A percentile compares a stretch with the other conserved stretches of the same genome.
These are phyloP conservation scores for Suzukiozyma palmioleophila DNA, from an alignment of 1,139 yeast genomes.

Conservation along the genomic window DNA sequence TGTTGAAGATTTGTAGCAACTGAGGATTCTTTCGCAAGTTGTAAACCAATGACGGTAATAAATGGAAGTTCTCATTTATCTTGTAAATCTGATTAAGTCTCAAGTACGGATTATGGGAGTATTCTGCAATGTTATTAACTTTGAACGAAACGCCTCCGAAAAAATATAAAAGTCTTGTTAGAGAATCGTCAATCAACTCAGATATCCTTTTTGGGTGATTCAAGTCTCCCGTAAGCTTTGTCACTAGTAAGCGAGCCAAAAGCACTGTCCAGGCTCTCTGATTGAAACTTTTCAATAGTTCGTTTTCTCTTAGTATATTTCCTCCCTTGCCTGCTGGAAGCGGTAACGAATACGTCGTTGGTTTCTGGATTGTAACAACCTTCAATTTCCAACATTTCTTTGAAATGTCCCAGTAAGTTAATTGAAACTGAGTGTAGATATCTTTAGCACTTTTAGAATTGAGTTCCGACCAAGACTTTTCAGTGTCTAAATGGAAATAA, in stretches of 20 bases:
- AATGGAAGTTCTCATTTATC: constrained; percentile 23
- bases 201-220: constrained; percentile 27
- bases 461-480: constrained; percentile 18
- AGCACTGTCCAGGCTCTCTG: constrained; percentile 27
- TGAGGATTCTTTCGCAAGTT: constrained; percentile 32
- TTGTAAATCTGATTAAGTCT: constrained; percentile 16
- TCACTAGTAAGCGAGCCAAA: constrained; percentile 27
- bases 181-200: constrained; percentile 21
- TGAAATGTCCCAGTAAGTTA: constrained; percentile 24
- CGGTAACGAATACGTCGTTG: constrained; percentile 26
- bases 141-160: constrained; percentile 28
- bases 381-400: constrained; percentile 20
- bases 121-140: constrained; percentile 4
- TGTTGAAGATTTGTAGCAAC: constrained; percentile 33
- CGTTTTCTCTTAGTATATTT: constrained; percentile 22
- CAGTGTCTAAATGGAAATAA: constrained; percentile 31
- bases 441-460: constrained; percentile 16
- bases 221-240: constrained; percentile 31
- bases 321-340: constrained; percentile 17
- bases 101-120: constrained; percentile 20
- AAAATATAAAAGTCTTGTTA: constrained; percentile 24
- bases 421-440: constrained; percentile 28
- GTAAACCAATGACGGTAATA: constrained; percentile 26
- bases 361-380: constrained; percentile 25
- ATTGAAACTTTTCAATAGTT: constrained; percentile 27